A percentile compares a stretch with the other conserved stretches of the same genome.
phyloP scores from a whole-genome alignment of 2,329 filamentous ascomycete species.

The Colletotrichum sp. region DNA sequence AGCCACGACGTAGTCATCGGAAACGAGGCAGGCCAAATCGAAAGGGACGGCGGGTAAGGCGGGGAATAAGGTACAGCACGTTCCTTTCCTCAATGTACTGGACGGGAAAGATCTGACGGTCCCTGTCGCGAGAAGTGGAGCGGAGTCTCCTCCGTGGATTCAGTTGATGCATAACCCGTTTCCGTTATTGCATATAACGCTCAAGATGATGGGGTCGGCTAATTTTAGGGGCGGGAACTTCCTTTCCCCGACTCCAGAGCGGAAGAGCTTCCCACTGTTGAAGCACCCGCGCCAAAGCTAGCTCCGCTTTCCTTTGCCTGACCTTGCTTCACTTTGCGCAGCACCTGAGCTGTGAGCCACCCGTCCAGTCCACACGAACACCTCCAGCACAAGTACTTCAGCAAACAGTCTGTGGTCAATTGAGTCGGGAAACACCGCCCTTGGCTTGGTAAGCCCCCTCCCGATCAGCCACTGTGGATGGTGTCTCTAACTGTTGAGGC shows the following conservation, averaged over 20 bases:
- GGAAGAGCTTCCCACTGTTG: not conserved
- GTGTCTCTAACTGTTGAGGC: not conserved
- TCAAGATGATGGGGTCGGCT: not conserved
- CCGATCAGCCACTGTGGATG: not conserved
- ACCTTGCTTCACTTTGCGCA: not conserved
- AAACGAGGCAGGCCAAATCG: not conserved
- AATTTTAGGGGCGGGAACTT: constrained; percentile 20
- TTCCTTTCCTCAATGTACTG: not conserved
- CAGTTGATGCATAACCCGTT: not conserved
- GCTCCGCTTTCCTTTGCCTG: constrained; percentile 13
- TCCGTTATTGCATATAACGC: not conserved
- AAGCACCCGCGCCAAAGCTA: not conserved
- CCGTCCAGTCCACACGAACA: not conserved
- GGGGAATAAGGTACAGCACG: not conserved
- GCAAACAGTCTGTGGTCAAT: not conserved
- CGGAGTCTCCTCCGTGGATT: not conserved
- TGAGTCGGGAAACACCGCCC: not conserved
- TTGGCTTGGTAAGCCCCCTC: constrained; percentile 1
- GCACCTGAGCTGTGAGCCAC: not conserved
- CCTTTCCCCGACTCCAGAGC: constrained; percentile 16
- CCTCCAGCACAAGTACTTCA: not conserved
- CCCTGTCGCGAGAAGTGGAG: not conserved
- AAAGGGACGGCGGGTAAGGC: not conserved
- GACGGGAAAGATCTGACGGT: not conserved
- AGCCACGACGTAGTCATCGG: not conserved